Evolutionary conservation across 1,284 basidiomycete species (phyloP), one percentile per base, ranked within the genome.

Genomic region (Albatrellus sp.): DNA sequence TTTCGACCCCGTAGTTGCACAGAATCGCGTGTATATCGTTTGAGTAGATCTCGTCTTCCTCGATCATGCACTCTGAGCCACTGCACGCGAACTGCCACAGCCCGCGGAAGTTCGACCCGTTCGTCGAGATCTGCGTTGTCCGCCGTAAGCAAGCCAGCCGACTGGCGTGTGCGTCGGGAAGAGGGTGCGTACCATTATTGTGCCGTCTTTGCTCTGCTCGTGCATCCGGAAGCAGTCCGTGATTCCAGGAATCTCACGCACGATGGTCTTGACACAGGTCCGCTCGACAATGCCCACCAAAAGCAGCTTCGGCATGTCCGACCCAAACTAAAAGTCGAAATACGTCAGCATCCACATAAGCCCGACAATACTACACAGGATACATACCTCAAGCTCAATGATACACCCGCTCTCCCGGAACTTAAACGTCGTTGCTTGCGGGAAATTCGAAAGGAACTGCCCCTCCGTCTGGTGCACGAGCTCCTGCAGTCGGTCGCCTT

Each of bases 11-110:
- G 59, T 98, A 98, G 2, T 90, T 88, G 57, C 78, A 79, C 38
- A 98, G 68, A 43, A 94, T 83, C 13, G 93, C 87, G 56, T 91
- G 90, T 47, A 99, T 90, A 58, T 98, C 93, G 67, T 98, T 98
- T 20, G 93, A 93, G 57, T 88, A 88, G 47, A 98, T 78, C 44
- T 76, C 74, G 60, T 92, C 73, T 44, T 90, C 75, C 57, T 94
- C 84, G 50, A 98, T 73, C 49, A 94, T 78, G 48, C 67, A 70
- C 44, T 77, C 73, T 28, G 67, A 75, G 19, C 65, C 60, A 46
- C 74, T 74, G 52, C 77, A 71, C 14, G 83, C 82, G 57, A 90
- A 90, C 47, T 79, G 70, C 93, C 96, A 98, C 55, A 97, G 77
- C 17, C 92, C 93, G 36, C 70, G 70, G 56, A 98, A 77, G 64